These are phyloP conservation scores for Thielaviopsis populi DNA, from an alignment of 2,329 filamentous ascomycete genomes.

Conservation along the genomic window DNA sequence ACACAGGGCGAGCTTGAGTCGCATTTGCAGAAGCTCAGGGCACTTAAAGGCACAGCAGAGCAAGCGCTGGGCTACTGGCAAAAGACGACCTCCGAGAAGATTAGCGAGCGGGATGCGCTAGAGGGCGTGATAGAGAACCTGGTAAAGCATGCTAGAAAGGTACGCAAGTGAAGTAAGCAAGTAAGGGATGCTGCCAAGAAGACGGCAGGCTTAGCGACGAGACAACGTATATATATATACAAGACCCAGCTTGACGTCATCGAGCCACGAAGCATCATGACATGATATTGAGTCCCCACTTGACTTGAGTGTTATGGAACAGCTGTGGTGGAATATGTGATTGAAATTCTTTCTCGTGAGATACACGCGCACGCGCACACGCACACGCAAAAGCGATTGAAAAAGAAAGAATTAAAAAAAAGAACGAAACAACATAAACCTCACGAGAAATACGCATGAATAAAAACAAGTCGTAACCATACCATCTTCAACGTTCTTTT, in stretches of 20 bases:
- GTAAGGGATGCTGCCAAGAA: constrained; percentile 25
- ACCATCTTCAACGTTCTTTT: background rate
- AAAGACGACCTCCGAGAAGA: constrained; percentile 67
- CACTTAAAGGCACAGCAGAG: constrained; percentile 54
- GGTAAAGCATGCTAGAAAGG: constrained; percentile 77
- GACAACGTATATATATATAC: background rate
- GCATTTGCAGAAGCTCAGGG: constrained; percentile 56
- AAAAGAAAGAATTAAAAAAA: no score
- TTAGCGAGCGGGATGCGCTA: constrained; percentile 84
- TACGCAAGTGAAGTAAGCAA: constrained; percentile 73
- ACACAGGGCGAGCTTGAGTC: constrained; percentile 58
- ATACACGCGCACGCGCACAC: no score
- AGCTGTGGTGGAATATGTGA: no score
- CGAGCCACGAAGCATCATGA: background rate
- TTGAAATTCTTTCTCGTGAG: no score
- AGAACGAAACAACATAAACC: background rate
- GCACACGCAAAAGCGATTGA: no score
- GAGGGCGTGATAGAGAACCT: constrained; percentile 95
- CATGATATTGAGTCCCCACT: no score
- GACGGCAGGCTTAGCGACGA: background rate
- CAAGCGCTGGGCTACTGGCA: constrained; percentile 80
- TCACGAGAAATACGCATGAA: background rate
- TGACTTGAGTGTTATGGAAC: no score
- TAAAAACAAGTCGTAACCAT: background rate
- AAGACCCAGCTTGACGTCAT: background rate